These are phyloP conservation scores for Claviceps spartinae DNA, from an alignment of 2,329 filamentous ascomycete genomes.

Conservation along the genomic window DNA sequence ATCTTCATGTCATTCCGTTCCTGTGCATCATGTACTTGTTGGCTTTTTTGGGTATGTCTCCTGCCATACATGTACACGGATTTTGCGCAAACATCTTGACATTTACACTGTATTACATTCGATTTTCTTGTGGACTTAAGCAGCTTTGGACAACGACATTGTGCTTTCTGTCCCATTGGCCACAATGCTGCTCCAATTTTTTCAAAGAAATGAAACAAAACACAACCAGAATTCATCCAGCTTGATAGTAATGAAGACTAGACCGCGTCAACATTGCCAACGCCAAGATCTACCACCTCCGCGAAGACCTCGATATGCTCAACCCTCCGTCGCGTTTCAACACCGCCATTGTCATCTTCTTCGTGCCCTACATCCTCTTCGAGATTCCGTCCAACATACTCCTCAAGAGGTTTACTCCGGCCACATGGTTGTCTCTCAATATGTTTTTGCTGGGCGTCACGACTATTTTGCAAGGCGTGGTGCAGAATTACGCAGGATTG, in stretches of 20 bases:
- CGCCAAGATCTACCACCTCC: slow-evolving; percentile 53
- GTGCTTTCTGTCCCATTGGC: no score
- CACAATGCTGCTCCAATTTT: no score
- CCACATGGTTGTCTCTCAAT: slow-evolving; percentile 63
- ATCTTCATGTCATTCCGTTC: slow-evolving; percentile 57
- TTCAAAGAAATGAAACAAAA: not conserved
- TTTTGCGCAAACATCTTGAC: no score
- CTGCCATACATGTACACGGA: not conserved
- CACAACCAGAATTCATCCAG: not conserved
- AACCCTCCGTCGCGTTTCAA: slow-evolving; percentile 48
- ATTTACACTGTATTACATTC: no score
- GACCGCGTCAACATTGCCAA: slow-evolving; percentile 71
- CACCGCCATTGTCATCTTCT: slow-evolving; percentile 67
- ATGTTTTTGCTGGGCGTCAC: slow-evolving; percentile 76
- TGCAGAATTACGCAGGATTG: slow-evolving; percentile 63
- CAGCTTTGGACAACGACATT: no score
- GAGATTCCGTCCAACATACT: slow-evolving; percentile 58
- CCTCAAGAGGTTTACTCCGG: slow-evolving; percentile 48
- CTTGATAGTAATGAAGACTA: slow-evolving; percentile 4
- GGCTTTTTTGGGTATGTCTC: slow-evolving; percentile 43
- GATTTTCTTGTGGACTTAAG: no score
- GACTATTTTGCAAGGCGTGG: slow-evolving; percentile 63
- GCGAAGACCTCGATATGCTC: slow-evolving; percentile 44
- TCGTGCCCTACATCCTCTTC: slow-evolving; percentile 60
- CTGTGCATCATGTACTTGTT: slow-evolving; percentile 59